Evolutionary conservation across 345 rosid species (phyloP).

Genomic region (Passiflora organensis): DNA sequence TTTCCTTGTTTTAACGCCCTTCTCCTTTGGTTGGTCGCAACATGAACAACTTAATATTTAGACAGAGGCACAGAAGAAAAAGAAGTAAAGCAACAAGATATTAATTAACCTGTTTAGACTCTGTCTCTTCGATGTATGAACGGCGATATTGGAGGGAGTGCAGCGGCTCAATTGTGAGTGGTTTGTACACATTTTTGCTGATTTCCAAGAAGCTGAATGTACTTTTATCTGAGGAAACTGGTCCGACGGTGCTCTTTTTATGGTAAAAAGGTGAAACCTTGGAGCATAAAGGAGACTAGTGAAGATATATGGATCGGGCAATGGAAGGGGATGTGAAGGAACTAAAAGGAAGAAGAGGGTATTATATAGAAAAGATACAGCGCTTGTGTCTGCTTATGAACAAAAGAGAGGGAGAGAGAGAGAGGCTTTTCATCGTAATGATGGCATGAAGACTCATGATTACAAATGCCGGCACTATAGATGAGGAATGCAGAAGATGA

Average conservation of each 20-base stretch:
- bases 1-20: constrained; percentile 15
- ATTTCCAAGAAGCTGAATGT: neutral
- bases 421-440: constrained; percentile 50
- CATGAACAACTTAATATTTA: constrained; percentile 1
- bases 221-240: neutral
- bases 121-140: constrained; percentile 15
- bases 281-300: constrained; percentile 5
- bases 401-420: no score
- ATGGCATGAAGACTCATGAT: constrained; percentile 63
- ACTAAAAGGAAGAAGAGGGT: no score
- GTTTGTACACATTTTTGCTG: constrained; percentile 25
- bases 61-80: neutral
- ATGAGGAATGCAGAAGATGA: constrained; percentile 27
- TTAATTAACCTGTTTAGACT: constrained; percentile 28
- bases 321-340: no score
- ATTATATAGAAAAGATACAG: constrained; percentile 27
- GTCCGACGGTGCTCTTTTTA: neutral
- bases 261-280: no score
- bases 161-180: constrained; percentile 17
- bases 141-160: constrained; percentile 2
- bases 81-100: neutral
- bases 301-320: no score
- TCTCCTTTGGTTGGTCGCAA: constrained; percentile 36
- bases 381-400: constrained; percentile 16
- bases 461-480: constrained; percentile 41